Evolutionary conservation across 768 basidiomycete species (phyloP).

Genomic region (Filobasidium wieringae): DNA sequence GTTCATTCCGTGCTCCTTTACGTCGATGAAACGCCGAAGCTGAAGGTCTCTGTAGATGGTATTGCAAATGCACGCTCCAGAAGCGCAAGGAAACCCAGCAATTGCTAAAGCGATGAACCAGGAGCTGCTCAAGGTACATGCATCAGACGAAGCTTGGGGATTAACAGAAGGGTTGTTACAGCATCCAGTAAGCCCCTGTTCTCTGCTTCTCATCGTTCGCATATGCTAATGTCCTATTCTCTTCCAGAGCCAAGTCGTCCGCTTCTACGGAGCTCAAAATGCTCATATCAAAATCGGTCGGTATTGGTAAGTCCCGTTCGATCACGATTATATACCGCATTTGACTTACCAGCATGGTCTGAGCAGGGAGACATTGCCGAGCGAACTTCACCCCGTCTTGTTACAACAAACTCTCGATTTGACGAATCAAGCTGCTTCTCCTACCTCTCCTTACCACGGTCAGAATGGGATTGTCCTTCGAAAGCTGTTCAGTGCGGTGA

Average conservation of each 20-base stretch:
- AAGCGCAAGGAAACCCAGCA: conserved; percentile 22
- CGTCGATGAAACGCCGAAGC: background rate
- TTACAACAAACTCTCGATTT: conserved; percentile 59
- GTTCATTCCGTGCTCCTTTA: background rate
- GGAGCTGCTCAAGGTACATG: conserved; percentile 29
- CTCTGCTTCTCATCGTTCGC: background rate
- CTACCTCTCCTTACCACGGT: conserved; percentile 40
- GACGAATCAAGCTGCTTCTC: conserved; percentile 49
- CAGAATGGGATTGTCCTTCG: conserved; percentile 62
- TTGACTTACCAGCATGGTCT: background rate
- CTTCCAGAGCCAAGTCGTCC: conserved; percentile 59
- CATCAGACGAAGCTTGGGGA: conserved; percentile 32
- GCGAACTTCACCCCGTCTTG: conserved; percentile 49
- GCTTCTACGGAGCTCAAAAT: conserved; percentile 91
- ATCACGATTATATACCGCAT: background rate
- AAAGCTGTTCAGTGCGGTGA: conserved; percentile 76
- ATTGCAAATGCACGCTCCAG: conserved; percentile 25
- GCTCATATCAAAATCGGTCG: conserved; percentile 85
- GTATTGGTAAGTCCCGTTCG: conserved; percentile 56
- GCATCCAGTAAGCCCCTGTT: conserved; percentile 23
- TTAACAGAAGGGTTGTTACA: conserved; percentile 28
- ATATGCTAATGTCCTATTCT: background rate
- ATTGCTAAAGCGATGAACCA: conserved; percentile 27
- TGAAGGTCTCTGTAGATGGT: conserved; percentile 21
- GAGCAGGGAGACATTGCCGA: conserved; percentile 61